phyloP scores from a whole-genome alignment of 1,139 yeast species.

The Entelexis paramagnoliae region DNA sequence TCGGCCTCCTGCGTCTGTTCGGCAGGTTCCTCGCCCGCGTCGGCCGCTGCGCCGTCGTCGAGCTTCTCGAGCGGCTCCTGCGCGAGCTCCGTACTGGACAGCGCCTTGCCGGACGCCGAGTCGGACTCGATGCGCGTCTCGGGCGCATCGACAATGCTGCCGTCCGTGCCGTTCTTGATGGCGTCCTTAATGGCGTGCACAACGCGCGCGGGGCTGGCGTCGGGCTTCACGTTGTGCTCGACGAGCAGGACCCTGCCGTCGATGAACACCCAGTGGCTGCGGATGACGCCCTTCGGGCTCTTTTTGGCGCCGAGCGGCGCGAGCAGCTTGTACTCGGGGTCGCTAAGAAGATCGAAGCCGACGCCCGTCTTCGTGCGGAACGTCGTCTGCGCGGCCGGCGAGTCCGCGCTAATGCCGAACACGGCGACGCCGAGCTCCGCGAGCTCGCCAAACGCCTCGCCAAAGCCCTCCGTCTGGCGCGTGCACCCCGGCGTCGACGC shows the following conservation, averaged over 20 bases:
- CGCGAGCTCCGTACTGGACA: neutral
- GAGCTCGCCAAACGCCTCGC: conserved; percentile 52
- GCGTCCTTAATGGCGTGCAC: conserved; percentile 22
- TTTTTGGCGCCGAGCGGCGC: conserved; percentile 75
- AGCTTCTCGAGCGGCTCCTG: conserved; percentile 1
- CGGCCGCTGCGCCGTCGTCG: neutral
- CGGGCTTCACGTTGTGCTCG: conserved; percentile 67
- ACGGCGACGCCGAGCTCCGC: conserved; percentile 35
- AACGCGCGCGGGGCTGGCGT: conserved; percentile 56
- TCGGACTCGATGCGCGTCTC: conserved; percentile 6
- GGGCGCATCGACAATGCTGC: conserved; percentile 13
- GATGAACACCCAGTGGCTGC: conserved; percentile 84
- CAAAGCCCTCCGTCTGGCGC: conserved; percentile 83
- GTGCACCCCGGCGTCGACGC: conserved; percentile 94
- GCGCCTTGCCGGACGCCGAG: neutral
- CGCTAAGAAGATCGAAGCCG: conserved; percentile 65
- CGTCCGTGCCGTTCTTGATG: neutral
- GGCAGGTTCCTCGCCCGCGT: no score
- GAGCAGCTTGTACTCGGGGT: conserved; percentile 60
- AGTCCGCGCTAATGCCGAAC: conserved; percentile 28
- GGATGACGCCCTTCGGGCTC: conserved; percentile 57
- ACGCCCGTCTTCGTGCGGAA: conserved; percentile 64
- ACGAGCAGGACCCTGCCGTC: conserved; percentile 62
- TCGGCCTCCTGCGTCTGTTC: no score
- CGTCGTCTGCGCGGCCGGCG: conserved; percentile 48